phyloP scores from a whole-genome alignment of 345 rosid genomes.

The Kandelia obovata region DNA sequence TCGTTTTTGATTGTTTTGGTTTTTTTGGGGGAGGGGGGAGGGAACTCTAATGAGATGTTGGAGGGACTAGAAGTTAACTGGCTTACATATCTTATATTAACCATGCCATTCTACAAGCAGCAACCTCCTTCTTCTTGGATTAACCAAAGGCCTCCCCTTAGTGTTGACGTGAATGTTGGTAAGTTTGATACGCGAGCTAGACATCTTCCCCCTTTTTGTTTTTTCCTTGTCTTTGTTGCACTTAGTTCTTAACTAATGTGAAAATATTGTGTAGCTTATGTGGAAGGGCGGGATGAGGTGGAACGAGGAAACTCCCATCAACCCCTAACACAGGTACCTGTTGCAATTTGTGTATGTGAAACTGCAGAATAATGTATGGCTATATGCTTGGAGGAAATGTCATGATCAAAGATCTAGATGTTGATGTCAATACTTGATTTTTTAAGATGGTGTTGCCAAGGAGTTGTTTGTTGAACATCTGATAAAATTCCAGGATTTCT shows the following conservation, averaged over 20 bases:
- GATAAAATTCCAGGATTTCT: constrained; percentile 68
- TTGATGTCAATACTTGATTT: constrained; percentile 2
- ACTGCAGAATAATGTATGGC: constrained; percentile 6
- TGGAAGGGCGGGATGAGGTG: constrained; percentile 83
- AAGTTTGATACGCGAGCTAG: constrained; percentile 34
- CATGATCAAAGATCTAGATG: constrained; percentile 9
- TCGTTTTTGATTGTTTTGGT: not conserved
- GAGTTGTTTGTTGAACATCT: constrained; percentile 24
- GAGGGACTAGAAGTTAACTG: not conserved
- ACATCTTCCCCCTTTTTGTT: not conserved
- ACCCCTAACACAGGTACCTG: constrained; percentile 71
- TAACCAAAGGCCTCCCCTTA: constrained; percentile 60
- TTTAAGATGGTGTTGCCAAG: not conserved
- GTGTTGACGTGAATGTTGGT: constrained; percentile 94
- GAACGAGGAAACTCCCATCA: constrained; percentile 74
- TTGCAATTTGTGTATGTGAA: constrained; percentile 9
- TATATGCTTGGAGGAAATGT: constrained; percentile 15
- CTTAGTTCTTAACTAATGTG: constrained; percentile 18
- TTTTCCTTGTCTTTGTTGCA: not conserved
- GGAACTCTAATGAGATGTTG: not conserved
- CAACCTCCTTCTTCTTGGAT: constrained; percentile 90
- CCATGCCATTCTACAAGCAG: constrained; percentile 35
- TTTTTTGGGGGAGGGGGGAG: not conserved
- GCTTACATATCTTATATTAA: not conserved
- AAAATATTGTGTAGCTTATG: constrained; percentile 60